These are phyloP conservation scores for sorghum (Sorghum bicolor) DNA, from an alignment of 176 grass and related monocot genomes.

Conservation along the genomic window DNA sequence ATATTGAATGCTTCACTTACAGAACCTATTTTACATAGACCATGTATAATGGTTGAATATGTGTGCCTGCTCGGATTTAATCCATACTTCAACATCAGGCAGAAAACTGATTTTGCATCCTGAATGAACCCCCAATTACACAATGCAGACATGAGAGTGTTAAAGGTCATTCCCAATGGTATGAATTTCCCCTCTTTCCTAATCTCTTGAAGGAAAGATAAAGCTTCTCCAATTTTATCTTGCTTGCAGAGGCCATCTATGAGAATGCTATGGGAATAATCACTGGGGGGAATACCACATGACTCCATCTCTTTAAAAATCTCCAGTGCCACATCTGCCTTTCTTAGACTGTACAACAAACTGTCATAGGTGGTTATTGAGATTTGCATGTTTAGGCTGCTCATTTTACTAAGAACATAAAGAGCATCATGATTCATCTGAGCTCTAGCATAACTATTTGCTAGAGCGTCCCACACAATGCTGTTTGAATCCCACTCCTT, in stretches of 20 bases:
- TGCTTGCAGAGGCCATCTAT: slow-evolving; percentile 84
- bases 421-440: slow-evolving; percentile 72
- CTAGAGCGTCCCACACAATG: slow-evolving; percentile 75
- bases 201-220: slow-evolving; percentile 65
- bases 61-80: slow-evolving; percentile 56
- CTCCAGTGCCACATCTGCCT: slow-evolving; percentile 45
- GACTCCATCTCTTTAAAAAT: slow-evolving; percentile 73
- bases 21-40: slow-evolving; percentile 57
- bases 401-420: slow-evolving; percentile 80
- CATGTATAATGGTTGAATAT: slow-evolving; percentile 77
- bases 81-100: slow-evolving; percentile 83
- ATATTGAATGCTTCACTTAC: slow-evolving; percentile 65
- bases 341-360: slow-evolving; percentile 57
- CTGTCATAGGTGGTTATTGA: slow-evolving; percentile 69
- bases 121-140: slow-evolving; percentile 57
- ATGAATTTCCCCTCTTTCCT: slow-evolving; percentile 54
- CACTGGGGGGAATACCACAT: slow-evolving; percentile 47
- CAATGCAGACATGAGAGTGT: slow-evolving; percentile 63
- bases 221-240: slow-evolving; percentile 61
- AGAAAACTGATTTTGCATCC: slow-evolving; percentile 67
- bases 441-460: slow-evolving; percentile 61
- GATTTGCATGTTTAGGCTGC: slow-evolving; percentile 62
- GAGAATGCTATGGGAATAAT: slow-evolving; percentile 61
- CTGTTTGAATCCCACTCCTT: slow-evolving; percentile 36
- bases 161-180: slow-evolving; percentile 63